A percentile compares a stretch with the other conserved stretches of the same genome.
Conservation (phyloP, 2,329 filamentous ascomycete genomes). For the Paecilomyces niveus region DNA sequence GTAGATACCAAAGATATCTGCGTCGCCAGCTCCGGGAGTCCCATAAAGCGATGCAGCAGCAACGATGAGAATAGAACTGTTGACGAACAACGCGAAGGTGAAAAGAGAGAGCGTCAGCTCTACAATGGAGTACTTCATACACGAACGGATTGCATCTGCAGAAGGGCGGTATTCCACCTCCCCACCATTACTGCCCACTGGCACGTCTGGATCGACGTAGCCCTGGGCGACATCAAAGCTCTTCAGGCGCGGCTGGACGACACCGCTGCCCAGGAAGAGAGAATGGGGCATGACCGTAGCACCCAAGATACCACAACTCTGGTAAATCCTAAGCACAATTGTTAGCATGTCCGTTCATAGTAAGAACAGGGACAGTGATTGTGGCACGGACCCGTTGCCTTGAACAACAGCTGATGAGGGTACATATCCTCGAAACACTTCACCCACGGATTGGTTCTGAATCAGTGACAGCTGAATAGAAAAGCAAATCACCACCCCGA, state of each 20-base stretch:
- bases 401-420: constrained; percentile 47
- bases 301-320: constrained; percentile 47
- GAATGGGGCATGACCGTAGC: constrained; percentile 55
- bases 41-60: constrained; percentile 69
- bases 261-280: constrained; percentile 50
- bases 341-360: neutral
- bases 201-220: constrained; percentile 23
- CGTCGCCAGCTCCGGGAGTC: constrained; percentile 53
- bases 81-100: constrained; percentile 78
- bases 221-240: constrained; percentile 40
- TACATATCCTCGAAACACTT: constrained; percentile 50
- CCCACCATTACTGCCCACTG: constrained; percentile 31
- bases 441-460: constrained; percentile 40
- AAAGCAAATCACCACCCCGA: constrained; percentile 52
- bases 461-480: constrained; percentile 51
- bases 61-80: constrained; percentile 74
- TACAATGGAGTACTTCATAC: constrained; percentile 64
- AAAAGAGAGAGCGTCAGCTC: constrained; percentile 68
- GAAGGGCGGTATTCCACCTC: constrained; percentile 63
- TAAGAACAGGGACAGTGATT: neutral
- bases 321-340: constrained; percentile 39
- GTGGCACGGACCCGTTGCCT: constrained; percentile 40
- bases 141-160: constrained; percentile 63
- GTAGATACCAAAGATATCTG: constrained; percentile 80
- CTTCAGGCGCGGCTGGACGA: constrained; percentile 48